These are phyloP conservation scores for Cutaneotrichosporon sp. DNA, from an alignment of 1,284 basidiomycete species.

Conservation along the genomic window DNA sequence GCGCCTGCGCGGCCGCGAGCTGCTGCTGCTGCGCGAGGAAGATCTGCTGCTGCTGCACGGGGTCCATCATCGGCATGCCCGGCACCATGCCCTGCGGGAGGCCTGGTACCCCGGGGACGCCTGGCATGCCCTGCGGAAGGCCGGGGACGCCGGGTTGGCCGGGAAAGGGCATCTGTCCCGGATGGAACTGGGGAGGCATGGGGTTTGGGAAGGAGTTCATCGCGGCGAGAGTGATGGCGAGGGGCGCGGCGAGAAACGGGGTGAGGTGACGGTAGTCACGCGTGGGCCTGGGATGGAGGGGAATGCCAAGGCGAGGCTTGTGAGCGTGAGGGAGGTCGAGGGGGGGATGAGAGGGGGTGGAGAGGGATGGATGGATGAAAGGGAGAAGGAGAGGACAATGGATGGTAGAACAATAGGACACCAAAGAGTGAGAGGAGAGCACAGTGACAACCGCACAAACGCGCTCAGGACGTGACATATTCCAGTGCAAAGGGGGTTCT, in stretches of 20 bases:
- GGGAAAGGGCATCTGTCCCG: conserved; percentile 8
- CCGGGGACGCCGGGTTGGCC: conserved; percentile 7
- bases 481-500: too few relatives aligned
- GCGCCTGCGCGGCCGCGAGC: conserved; percentile 12
- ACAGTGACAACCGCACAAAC: too few relatives aligned
- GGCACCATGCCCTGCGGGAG: conserved; percentile 11
- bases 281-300: neutral
- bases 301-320: neutral
- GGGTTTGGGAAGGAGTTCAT: conserved; percentile 26
- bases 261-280: neutral
- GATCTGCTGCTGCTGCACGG: conserved; percentile 24
- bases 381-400: neutral
- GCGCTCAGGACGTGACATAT: too few relatives aligned
- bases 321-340: too few relatives aligned
- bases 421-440: too few relatives aligned
- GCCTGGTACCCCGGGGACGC: conserved; percentile 5
- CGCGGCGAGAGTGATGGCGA: neutral
- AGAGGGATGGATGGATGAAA: neutral
- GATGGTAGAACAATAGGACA: too few relatives aligned
- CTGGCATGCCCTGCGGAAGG: conserved; percentile 4
- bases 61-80: conserved; percentile 16
- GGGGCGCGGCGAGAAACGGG: neutral
- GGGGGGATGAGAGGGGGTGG: neutral
- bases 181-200: conserved; percentile 18
- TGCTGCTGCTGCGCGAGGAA: conserved; percentile 26